These are phyloP conservation scores for Austroboletus novae-zelandiae DNA, from an alignment of 1,284 basidiomycete species.

Conservation along the genomic window DNA sequence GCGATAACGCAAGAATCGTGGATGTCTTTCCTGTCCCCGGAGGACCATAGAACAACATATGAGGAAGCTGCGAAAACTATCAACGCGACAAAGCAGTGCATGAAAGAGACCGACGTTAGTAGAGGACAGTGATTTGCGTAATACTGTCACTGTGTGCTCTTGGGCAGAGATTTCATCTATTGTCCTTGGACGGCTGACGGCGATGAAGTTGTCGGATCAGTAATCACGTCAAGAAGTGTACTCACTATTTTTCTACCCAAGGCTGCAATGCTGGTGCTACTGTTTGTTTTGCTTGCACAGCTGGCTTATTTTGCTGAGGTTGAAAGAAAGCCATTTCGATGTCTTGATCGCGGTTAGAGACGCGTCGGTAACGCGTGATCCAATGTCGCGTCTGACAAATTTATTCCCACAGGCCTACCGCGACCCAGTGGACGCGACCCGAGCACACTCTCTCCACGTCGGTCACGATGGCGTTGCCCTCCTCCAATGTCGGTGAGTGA, in stretches of 20 bases:
- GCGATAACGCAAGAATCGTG: conserved; percentile 91
- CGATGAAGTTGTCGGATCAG: conserved; percentile 7
- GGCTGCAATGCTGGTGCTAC: conserved; percentile 75
- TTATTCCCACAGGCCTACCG: conserved; percentile 23
- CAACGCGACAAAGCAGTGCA: not conserved
- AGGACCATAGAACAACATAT: conserved; percentile 99
- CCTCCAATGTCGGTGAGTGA: conserved; percentile 37
- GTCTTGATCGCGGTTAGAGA: not conserved
- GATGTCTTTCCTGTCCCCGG: conserved; percentile 99
- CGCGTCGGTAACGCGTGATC: conserved; percentile 37
- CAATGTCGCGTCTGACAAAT: conserved; percentile 30
- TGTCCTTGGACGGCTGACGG: conserved; percentile 86
- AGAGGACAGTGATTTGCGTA: conserved; percentile 87
- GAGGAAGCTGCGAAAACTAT: conserved; percentile 74
- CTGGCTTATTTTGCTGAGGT: conserved; percentile 40
- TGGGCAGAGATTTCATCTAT: conserved; percentile 98
- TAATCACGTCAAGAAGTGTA: conserved; percentile 3
- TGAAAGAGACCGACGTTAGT: conserved; percentile 71
- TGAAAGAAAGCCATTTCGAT: conserved; percentile 61
- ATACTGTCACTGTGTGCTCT: conserved; percentile 92
- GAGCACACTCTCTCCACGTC: conserved; percentile 10
- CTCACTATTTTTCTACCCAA: conserved; percentile 98
- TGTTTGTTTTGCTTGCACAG: conserved; percentile 39
- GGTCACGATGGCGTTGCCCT: conserved; percentile 37
- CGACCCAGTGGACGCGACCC: conserved; percentile 20